Conservation (phyloP, 129 eudicot species). For the Pulicaria dysenterica region DNA sequence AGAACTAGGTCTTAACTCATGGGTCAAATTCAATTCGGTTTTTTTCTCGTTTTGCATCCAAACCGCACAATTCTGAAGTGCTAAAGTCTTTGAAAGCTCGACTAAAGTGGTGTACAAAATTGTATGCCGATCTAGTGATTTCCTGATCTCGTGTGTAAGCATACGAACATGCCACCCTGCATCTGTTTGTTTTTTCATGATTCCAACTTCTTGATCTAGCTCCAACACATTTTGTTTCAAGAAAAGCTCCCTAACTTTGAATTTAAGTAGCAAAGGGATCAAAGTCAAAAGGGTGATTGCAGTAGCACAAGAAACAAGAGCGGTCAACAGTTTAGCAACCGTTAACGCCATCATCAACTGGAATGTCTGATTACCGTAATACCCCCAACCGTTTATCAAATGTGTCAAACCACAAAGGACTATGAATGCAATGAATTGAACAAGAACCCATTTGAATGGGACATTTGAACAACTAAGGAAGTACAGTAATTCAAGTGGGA, state of each 20-base stretch:
- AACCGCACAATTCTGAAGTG: slow-evolving; percentile 73
- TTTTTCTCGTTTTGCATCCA: slow-evolving; percentile 68
- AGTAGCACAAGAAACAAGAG: slow-evolving; percentile 83
- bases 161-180: slow-evolving; percentile 72
- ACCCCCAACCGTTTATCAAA: slow-evolving; percentile 84
- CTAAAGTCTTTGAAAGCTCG: slow-evolving; percentile 74
- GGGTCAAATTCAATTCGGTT: slow-evolving; percentile 68
- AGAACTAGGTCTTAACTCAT: slow-evolving; percentile 47
- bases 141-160: slow-evolving; percentile 81
- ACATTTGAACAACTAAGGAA: slow-evolving; percentile 71
- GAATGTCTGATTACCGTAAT: slow-evolving; percentile 72
- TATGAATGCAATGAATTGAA: slow-evolving; percentile 72
- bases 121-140: slow-evolving; percentile 75
- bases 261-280: slow-evolving; percentile 67
- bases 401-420: slow-evolving; percentile 87
- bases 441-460: slow-evolving; percentile 90
- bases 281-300: slow-evolving; percentile 75
- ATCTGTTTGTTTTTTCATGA: slow-evolving; percentile 80
- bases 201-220: slow-evolving; percentile 81
- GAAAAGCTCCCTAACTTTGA: slow-evolving; percentile 78
- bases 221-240: slow-evolving; percentile 73
- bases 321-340: slow-evolving; percentile 64
- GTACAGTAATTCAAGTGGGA: slow-evolving; percentile 78
- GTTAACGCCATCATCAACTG: slow-evolving; percentile 78
- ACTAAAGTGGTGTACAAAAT: slow-evolving; percentile 74